Evolutionary conservation across 352 stramenopile species (phyloP).

Genomic region (Phytophthora melonis): DNA sequence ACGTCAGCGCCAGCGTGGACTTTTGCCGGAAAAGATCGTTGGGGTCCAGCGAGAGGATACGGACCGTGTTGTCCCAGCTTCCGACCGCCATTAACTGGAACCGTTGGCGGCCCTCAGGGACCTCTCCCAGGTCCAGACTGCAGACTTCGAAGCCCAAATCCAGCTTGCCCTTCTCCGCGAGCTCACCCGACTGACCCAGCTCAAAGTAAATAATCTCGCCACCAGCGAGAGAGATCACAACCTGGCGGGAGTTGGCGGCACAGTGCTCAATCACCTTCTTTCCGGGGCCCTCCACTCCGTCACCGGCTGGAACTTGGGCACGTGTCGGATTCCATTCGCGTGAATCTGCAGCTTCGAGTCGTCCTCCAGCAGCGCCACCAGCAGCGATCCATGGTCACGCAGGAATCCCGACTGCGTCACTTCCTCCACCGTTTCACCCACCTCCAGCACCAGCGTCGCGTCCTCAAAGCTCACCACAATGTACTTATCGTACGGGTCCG

Average conservation of each 20-base stretch:
- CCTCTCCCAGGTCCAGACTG: conserved; percentile 96
- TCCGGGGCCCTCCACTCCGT: conserved; percentile 97
- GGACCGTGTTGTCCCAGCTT: conserved; percentile 91
- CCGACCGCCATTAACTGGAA: conserved; percentile 98
- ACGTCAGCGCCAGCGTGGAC: conserved; percentile 83
- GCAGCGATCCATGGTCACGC: conserved; percentile 94
- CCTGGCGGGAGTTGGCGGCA: conserved; percentile 96
- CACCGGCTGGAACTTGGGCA: conserved; percentile 93
- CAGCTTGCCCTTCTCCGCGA: conserved; percentile 94
- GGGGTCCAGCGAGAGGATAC: conserved; percentile 96
- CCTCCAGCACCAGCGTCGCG: conserved; percentile 97
- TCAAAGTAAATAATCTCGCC: conserved; percentile 99
- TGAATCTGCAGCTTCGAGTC: conserved; percentile 98
- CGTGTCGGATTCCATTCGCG: conserved; percentile 95
- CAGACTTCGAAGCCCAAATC: conserved; percentile 97
- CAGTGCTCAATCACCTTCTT: conserved; percentile 98
- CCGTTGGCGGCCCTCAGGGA: conserved; percentile 94
- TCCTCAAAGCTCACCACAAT: conserved; percentile 99
- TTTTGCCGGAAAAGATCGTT: conserved; percentile 91
- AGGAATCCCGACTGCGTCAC: conserved; percentile 96
- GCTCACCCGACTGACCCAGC: conserved; percentile 92
- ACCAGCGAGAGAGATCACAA: conserved; percentile 96
- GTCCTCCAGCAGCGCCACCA: conserved; percentile 95
- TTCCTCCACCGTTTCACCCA: conserved; percentile 98
- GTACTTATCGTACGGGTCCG: conserved; percentile 88